Percentiles rank a stretch among this genome's conserved stretches.
These are phyloP conservation scores for Backusella psychrophila DNA, from an alignment of 192 early-diverging fungal genomes.

Conservation along the genomic window DNA sequence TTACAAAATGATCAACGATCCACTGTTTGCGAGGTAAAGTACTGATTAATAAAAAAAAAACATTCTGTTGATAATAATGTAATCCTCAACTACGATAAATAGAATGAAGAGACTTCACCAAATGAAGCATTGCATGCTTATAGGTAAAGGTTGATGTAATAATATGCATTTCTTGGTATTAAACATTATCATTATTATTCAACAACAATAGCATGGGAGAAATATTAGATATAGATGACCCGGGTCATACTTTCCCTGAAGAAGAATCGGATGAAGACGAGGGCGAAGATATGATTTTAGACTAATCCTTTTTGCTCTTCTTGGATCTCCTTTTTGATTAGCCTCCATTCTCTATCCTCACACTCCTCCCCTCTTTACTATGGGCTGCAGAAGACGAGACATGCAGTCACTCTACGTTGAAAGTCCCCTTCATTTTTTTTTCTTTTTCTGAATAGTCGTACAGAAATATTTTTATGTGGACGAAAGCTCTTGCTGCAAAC, in stretches of 20 bases:
- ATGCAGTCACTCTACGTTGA: not conserved
- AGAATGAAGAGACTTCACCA: not conserved
- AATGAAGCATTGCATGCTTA: not conserved
- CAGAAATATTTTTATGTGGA: conserved; percentile 2
- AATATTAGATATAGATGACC: not conserved
- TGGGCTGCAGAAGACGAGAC: not conserved
- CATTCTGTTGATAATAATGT: not conserved
- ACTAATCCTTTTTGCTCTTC: not conserved
- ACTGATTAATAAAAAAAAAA: not conserved
- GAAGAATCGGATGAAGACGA: conserved; percentile 16
- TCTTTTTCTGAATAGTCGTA: conserved; percentile 10
- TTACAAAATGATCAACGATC: conserved; percentile 15
- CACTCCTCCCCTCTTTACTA: not conserved
- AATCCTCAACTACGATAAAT: not conserved
- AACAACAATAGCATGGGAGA: conserved; percentile 5
- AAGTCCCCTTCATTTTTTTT: not conserved
- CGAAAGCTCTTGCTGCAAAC: not conserved
- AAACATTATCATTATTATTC: not conserved
- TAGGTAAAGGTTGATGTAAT: not conserved
- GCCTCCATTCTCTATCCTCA: not conserved
- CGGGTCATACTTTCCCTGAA: conserved; percentile 5
- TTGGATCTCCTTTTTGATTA: not conserved
- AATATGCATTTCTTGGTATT: not conserved
- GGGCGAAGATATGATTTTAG: not conserved
- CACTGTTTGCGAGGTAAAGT: not conserved